Conservation (phyloP, 768 basidiomycete species). For the Tulasnella sp. region DNA sequence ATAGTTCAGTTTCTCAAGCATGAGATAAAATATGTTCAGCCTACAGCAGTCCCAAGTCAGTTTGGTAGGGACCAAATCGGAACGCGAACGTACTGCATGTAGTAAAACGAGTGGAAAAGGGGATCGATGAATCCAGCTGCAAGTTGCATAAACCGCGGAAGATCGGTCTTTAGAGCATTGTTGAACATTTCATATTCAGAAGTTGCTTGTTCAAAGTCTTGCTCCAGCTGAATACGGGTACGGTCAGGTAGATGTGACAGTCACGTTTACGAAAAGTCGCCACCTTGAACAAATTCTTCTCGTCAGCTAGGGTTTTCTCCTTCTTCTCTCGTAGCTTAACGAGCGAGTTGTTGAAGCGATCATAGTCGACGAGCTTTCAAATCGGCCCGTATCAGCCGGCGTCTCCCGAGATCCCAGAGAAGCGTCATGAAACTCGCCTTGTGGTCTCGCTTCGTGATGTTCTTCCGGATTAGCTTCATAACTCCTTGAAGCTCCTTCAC, state of each 20-base stretch:
- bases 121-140: conserved; percentile 90
- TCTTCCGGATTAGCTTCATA: conserved; percentile 87
- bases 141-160: conserved; percentile 88
- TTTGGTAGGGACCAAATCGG: neutral
- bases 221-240: conserved; percentile 63
- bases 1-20: conserved; percentile 88
- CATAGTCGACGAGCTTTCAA: conserved; percentile 80
- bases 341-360: conserved; percentile 92
- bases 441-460: conserved; percentile 92
- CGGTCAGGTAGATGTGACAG: neutral
- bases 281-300: conserved; percentile 96
- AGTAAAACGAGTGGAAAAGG: conserved; percentile 97
- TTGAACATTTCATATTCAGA: conserved; percentile 95
- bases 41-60: conserved; percentile 40
- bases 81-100: conserved; percentile 81
- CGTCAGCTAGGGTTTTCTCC: conserved; percentile 91
- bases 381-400: neutral
- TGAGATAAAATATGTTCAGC: conserved; percentile 88
- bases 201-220: conserved; percentile 90
- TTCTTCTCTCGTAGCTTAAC: conserved; percentile 97
- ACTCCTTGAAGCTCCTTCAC: conserved; percentile 84
- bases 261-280: conserved; percentile 28
- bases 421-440: conserved; percentile 56
- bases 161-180: conserved; percentile 79
- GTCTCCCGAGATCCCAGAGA: neutral